These are phyloP conservation scores for Gloeostereum incarnatum DNA, from an alignment of 768 basidiomycete genomes.

Conservation along the genomic window DNA sequence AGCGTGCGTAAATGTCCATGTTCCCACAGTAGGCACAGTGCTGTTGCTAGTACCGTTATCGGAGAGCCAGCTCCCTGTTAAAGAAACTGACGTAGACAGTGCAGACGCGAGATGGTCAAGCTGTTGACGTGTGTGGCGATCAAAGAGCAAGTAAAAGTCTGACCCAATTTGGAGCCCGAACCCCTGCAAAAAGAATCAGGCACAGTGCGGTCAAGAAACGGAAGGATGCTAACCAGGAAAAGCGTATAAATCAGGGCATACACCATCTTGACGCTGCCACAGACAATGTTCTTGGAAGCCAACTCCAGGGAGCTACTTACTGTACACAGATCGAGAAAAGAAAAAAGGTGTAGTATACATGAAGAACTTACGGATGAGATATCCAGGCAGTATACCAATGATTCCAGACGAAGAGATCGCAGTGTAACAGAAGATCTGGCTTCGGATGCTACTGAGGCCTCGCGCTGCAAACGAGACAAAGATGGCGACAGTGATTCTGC, in stretches of 20 bases:
- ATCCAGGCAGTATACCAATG: conserved; percentile 86
- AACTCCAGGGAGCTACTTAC: conserved; percentile 80
- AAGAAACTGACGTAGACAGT: conserved; percentile 34
- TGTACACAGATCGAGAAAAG: too few species aligned
- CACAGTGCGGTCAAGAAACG: not conserved
- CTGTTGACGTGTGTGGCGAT: conserved; percentile 41
- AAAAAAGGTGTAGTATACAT: conserved; percentile 1
- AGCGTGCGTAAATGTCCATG: conserved; percentile 57
- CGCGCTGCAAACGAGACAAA: conserved; percentile 75
- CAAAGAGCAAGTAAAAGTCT: conserved; percentile 69
- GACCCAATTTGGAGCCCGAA: conserved; percentile 82
- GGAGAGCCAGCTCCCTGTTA: conserved; percentile 61
- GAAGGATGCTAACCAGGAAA: conserved; percentile 39
- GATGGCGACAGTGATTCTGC: conserved; percentile 75
- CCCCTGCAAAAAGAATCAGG: conserved; percentile 28
- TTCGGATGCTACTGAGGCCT: conserved; percentile 70
- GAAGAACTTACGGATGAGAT: conserved; percentile 55
- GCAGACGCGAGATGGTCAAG: conserved; percentile 45
- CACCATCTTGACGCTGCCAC: conserved; percentile 81
- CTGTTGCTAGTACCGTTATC: conserved; percentile 39
- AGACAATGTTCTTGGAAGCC: conserved; percentile 79
- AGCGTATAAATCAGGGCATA: conserved; percentile 84
- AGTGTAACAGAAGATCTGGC: conserved; percentile 81
- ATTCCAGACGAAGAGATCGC: conserved; percentile 85
- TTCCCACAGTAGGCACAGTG: conserved; percentile 40